Evolutionary conservation across 352 stramenopile genomes (phyloP).

Genomic region (Globisporangium middletonii): DNA sequence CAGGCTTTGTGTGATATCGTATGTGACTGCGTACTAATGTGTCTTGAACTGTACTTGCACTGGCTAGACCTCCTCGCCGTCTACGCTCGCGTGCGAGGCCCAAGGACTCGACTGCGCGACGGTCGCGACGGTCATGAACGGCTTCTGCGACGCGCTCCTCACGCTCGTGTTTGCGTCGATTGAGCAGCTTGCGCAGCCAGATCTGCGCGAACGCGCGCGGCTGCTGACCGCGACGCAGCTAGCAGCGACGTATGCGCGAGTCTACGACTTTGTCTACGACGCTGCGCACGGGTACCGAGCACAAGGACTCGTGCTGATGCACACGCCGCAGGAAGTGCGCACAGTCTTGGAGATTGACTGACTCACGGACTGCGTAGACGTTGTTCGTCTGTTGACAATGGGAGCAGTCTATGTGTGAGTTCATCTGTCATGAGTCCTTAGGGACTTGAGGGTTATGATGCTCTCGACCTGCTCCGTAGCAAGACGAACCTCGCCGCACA

Average conservation of each 20-base stretch:
- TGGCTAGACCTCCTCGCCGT: too few species aligned
- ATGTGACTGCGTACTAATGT: neutral
- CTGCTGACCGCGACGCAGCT: slow-evolving; percentile 29
- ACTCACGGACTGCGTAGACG: slow-evolving; percentile 13
- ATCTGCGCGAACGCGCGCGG: slow-evolving; percentile 36
- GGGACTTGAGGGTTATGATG: too few species aligned
- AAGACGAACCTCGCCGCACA: too few species aligned
- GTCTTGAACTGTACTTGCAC: neutral
- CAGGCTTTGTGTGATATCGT: too few species aligned
- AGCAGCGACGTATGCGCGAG: slow-evolving; percentile 36
- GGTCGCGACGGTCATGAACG: slow-evolving; percentile 45
- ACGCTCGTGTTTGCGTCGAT: slow-evolving; percentile 45
- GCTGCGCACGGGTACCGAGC: slow-evolving; percentile 30
- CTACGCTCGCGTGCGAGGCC: neutral
- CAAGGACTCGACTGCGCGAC: slow-evolving; percentile 37
- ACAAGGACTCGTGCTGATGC: slow-evolving; percentile 32
- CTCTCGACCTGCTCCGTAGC: too few species aligned
- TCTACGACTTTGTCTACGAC: slow-evolving; percentile 59
- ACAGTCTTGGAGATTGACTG: slow-evolving; percentile 60
- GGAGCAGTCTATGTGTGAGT: neutral
- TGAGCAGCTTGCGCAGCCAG: slow-evolving; percentile 45
- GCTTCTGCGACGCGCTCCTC: slow-evolving; percentile 42
- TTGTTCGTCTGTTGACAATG: neutral
- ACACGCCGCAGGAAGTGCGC: slow-evolving; percentile 54
- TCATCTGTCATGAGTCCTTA: neutral